phyloP scores from a whole-genome alignment of 768 basidiomycete species.

The Steccherinum ochraceum region DNA sequence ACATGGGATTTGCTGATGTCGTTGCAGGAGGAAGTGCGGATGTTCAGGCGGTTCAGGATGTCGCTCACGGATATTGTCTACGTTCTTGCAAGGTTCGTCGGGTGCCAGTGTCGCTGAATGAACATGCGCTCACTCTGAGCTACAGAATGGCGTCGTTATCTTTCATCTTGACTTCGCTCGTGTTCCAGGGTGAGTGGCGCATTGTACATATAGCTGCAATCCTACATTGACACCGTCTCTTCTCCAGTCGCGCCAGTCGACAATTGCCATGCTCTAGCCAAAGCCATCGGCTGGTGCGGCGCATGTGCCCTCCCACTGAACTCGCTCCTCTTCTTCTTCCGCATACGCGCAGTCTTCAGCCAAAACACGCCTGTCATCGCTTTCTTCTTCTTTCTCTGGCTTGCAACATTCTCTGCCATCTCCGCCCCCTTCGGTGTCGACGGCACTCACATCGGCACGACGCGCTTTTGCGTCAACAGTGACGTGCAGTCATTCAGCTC shows the following conservation, averaged over 20 bases:
- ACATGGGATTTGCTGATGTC: slow-evolving; percentile 4
- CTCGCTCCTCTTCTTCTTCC: slow-evolving; percentile 31
- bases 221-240: not conserved
- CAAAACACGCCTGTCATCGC: slow-evolving; percentile 14
- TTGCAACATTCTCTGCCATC: slow-evolving; percentile 20
- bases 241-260: slow-evolving; percentile 2
- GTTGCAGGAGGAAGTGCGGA: not conserved
- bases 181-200: slow-evolving; percentile 3
- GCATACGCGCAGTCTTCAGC: slow-evolving; percentile 29
- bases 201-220: not conserved
- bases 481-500: slow-evolving; percentile 18
- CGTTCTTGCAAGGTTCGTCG: not conserved
- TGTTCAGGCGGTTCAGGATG: not conserved
- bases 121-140: not conserved
- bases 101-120: not conserved
- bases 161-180: not conserved
- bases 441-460: slow-evolving; percentile 25
- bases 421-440: slow-evolving; percentile 21
- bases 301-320: slow-evolving; percentile 16
- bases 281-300: slow-evolving; percentile 2
- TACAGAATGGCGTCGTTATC: not conserved
- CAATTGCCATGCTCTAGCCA: slow-evolving; percentile 3
- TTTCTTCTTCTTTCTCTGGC: slow-evolving; percentile 28
- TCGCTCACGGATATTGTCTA: not conserved
- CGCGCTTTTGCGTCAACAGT: slow-evolving; percentile 25